Percentiles rank a stretch among this genome's conserved stretches.
Evolutionary conservation across 78 protist genomes (phyloP).

Genomic region (Dictyostelium capitatum): DNA sequence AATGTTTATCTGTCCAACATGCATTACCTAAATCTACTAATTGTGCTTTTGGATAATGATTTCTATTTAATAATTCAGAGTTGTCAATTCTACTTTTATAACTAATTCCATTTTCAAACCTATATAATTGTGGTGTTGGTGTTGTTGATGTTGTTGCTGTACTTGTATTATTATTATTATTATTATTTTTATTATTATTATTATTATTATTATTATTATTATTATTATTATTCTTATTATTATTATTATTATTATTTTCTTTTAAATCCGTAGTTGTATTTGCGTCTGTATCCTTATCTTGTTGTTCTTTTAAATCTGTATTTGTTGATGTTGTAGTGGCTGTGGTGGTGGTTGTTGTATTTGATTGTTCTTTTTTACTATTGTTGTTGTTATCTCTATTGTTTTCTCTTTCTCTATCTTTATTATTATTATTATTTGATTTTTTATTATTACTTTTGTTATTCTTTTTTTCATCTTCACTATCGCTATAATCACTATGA

Average conservation of each 20-base stretch:
- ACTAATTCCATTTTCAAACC: slow-evolving; percentile 22
- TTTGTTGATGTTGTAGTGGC: too few species aligned
- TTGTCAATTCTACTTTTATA: neutral
- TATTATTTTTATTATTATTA: neutral
- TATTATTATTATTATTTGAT: neutral
- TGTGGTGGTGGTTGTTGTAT: too few species aligned
- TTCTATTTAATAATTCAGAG: neutral
- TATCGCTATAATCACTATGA: neutral
- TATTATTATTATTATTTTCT: neutral
- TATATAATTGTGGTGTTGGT: neutral
- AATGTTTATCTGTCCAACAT: slow-evolving; percentile 96
- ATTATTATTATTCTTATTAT: neutral
- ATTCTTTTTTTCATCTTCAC: neutral
- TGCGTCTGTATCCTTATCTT: too few species aligned
- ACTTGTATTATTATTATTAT: neutral
- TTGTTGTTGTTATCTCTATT: neutral
- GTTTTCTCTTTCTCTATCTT: neutral
- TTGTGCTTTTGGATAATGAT: slow-evolving; percentile 76
- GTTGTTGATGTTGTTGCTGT: neutral
- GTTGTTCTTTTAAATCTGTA: too few species aligned
- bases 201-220: neutral
- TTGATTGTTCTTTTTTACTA: neutral
- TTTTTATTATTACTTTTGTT: neutral
- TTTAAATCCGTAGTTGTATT: too few species aligned
- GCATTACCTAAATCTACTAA: slow-evolving; percentile 98